phyloP scores from a whole-genome alignment of 345 rosid species.

The Erucastrum elatum region DNA sequence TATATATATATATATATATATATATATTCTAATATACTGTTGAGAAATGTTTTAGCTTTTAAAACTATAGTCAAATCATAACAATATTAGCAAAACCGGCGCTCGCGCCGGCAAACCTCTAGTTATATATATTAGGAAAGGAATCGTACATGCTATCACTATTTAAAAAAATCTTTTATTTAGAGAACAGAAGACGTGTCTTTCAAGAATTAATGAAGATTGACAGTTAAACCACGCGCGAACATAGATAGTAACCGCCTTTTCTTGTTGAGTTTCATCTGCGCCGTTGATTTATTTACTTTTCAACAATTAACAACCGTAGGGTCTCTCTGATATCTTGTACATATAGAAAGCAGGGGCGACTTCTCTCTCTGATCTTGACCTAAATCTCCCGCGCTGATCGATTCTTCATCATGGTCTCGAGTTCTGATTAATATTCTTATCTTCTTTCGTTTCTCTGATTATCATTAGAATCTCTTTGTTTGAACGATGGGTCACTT shows the following conservation, averaged over 20 bases:
- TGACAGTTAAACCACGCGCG: background rate
- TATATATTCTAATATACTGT: no score
- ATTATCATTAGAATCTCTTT: background rate
- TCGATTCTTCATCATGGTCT: background rate
- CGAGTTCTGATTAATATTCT: background rate
- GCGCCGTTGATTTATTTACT: background rate
- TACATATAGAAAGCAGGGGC: background rate
- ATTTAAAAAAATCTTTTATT: background rate
- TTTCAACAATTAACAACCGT: slow-evolving; percentile 6
- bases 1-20: no score
- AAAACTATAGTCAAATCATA: no score
- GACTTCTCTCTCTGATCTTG: background rate
- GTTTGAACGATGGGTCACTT: background rate
- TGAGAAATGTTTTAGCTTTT: no score
- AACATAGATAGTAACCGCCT: background rate
- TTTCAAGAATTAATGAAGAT: background rate
- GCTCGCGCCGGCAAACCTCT: no score
- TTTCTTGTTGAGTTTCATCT: background rate
- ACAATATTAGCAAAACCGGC: no score
- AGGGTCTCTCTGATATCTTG: background rate
- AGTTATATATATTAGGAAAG: background rate
- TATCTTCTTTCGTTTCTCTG: background rate
- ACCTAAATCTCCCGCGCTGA: background rate
- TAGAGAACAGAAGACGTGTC: background rate
- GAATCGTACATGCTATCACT: background rate